Percentiles rank a stretch among this genome's conserved stretches.
Conservation (phyloP, 2,329 filamentous ascomycete species). For the Clarireedia sp. region DNA sequence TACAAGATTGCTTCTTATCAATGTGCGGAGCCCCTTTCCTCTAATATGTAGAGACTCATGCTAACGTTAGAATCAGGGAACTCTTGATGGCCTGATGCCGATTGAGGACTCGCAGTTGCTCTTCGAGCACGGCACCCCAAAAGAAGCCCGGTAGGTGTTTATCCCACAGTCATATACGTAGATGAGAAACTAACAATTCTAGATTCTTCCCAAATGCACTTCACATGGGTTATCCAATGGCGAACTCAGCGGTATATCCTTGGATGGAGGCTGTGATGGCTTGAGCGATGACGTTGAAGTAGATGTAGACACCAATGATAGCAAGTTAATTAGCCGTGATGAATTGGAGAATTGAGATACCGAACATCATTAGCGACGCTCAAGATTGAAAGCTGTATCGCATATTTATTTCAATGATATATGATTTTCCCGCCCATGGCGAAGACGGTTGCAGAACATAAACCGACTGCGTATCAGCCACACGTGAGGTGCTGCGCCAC, state of each 20-base stretch:
- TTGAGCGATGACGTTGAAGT: neutral
- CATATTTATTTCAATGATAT: no score
- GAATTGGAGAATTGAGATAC: no score
- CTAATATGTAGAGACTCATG: neutral
- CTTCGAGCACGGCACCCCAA: constrained; percentile 56
- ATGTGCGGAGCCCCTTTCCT: constrained; percentile 35
- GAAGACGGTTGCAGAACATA: no score
- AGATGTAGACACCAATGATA: no score
- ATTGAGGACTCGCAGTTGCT: constrained; percentile 60
- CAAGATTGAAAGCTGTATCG: no score
- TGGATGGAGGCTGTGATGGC: constrained; percentile 50
- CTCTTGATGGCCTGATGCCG: constrained; percentile 56
- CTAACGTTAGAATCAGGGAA: constrained; percentile 37
- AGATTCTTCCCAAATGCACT: constrained; percentile 49
- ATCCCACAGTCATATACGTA: neutral
- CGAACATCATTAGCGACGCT: no score
- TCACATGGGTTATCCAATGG: constrained; percentile 61
- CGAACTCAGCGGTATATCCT: constrained; percentile 49
- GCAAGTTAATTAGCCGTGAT: no score
- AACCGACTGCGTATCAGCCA: no score
- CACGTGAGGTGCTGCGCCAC: no score
- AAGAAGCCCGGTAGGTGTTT: constrained; percentile 48
- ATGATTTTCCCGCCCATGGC: no score
- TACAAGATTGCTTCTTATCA: constrained; percentile 51
- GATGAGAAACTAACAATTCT: neutral